A percentile compares a stretch with the other conserved stretches of the same genome.
Conservation (phyloP, 106 monocot genomes). For the Phalaenopsis equestris region DNA sequence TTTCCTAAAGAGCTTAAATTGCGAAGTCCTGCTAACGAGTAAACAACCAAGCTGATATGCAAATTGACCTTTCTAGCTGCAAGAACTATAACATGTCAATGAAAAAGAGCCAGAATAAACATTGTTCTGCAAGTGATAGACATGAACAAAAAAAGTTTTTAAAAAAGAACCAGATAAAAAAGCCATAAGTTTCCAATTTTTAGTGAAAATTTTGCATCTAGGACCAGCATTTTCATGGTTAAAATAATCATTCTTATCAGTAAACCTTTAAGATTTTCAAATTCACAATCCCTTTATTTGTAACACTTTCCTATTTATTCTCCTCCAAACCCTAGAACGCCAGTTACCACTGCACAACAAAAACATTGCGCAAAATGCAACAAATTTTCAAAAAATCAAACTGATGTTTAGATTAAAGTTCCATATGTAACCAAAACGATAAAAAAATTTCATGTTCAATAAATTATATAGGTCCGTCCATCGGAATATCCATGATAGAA, state of each 20-base stretch:
- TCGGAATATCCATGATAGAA: background rate
- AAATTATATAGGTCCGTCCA: background rate
- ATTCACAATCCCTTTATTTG: background rate
- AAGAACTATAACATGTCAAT: background rate
- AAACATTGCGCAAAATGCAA: too few species aligned
- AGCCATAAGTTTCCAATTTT: too few species aligned
- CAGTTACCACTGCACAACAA: too few species aligned
- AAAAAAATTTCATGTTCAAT: too few species aligned
- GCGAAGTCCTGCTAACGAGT: background rate
- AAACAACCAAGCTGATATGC: background rate
- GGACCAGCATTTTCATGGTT: background rate
- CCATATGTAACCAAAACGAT: background rate
- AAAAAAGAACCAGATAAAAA: too few species aligned
- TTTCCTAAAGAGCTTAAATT: too few species aligned
- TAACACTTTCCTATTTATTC: too few species aligned
- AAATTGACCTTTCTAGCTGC: background rate
- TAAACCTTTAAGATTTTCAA: background rate
- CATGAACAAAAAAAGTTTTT: too few species aligned
- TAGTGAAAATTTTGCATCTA: background rate
- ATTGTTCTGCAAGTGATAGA: background rate
- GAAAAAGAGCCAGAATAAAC: background rate
- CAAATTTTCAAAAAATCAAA: too few species aligned
- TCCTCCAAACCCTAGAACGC: too few species aligned
- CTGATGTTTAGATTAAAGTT: background rate
- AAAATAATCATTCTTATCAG: background rate